Evolutionary conservation across 306 rosid genomes (phyloP).

Genomic region (Alnus glutinosa): DNA sequence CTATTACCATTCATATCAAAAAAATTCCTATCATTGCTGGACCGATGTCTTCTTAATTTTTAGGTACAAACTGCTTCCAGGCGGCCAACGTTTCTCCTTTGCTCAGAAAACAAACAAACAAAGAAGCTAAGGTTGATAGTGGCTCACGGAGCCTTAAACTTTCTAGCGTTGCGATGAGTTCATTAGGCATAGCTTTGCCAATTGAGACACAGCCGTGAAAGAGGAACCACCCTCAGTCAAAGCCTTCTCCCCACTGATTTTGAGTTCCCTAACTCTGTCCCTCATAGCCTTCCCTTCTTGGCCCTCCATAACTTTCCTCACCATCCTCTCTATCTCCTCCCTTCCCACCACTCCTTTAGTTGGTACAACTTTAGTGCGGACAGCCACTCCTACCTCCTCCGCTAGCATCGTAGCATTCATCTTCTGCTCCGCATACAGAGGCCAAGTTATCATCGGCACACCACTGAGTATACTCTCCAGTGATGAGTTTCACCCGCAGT

Average conservation of each 20-base stretch:
- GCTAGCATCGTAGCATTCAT: background rate
- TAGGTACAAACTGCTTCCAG: too few relatives aligned
- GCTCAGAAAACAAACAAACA: too few relatives aligned
- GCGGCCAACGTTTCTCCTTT: too few relatives aligned
- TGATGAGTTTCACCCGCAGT: background rate
- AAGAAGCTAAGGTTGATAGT: too few relatives aligned
- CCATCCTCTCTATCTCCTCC: background rate
- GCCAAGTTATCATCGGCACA: background rate
- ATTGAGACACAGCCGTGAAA: background rate
- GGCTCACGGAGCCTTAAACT: too few relatives aligned
- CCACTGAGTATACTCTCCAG: background rate
- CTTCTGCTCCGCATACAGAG: slow-evolving; percentile 7
- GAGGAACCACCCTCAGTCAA: slow-evolving; percentile 11
- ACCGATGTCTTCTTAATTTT: too few relatives aligned
- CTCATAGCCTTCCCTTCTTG: background rate
- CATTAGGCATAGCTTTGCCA: background rate
- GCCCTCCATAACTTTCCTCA: background rate
- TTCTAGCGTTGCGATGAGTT: too few relatives aligned
- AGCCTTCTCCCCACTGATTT: slow-evolving; percentile 5
- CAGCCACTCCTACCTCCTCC: background rate
- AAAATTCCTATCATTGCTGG: too few relatives aligned
- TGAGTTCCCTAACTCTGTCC: background rate
- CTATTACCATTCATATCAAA: too few relatives aligned
- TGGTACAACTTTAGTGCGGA: background rate
- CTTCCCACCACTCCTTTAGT: background rate